Evolutionary conservation across 495 filamentous ascomycete species (phyloP).

Genomic region (Penicillium simplicissimum): DNA sequence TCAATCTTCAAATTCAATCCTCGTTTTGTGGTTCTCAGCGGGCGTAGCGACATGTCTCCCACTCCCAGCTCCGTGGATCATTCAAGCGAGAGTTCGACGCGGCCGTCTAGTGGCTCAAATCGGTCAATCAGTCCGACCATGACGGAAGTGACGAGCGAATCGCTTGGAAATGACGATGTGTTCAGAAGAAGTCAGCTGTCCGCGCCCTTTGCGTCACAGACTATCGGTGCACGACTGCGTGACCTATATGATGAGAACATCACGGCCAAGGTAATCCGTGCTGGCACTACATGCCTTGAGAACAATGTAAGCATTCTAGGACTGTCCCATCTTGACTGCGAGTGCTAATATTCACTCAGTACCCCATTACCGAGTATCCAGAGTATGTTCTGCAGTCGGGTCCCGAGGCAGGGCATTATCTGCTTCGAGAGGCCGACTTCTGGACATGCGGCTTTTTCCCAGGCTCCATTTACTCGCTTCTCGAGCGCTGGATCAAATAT

Average conservation of each 20-base stretch:
- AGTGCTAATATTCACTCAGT: not conserved
- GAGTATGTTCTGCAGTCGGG: constrained; percentile 32
- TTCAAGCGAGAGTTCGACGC: not conserved
- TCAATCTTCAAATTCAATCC: not conserved
- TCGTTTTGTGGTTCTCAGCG: not conserved
- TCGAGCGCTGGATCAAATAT: constrained; percentile 36
- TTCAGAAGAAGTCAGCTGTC: not conserved
- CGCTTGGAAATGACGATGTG: not conserved
- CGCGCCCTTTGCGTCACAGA: not conserved
- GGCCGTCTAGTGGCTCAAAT: not conserved
- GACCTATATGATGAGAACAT: not conserved
- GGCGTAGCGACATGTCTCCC: not conserved
- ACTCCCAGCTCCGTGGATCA: not conserved
- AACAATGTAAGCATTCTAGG: not conserved
- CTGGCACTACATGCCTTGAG: not conserved
- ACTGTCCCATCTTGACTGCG: not conserved
- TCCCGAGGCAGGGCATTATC: constrained; percentile 25
- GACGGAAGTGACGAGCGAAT: not conserved
- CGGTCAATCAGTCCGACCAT: not conserved
- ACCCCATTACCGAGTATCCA: constrained; percentile 22
- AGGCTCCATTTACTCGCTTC: constrained; percentile 31
- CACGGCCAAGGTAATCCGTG: not conserved
- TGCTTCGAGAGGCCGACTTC: constrained; percentile 40
- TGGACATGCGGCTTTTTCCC: constrained; percentile 51
- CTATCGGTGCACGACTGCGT: not conserved